Conservation (phyloP, 441 rosid species). For the Viola pubescens region DNA sequence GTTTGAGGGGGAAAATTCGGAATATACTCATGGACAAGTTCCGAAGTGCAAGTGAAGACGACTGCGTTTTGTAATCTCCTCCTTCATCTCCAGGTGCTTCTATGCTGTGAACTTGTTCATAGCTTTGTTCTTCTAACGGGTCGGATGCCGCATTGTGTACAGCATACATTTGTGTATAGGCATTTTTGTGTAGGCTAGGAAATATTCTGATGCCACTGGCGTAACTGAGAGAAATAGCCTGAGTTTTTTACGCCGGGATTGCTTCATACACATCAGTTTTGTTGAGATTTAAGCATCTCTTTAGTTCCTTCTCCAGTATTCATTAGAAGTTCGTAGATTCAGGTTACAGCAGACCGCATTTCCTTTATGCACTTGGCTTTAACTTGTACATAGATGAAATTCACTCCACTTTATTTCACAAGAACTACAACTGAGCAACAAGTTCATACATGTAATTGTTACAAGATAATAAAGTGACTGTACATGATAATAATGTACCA, state of each 20-base stretch:
- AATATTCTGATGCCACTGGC: not conserved
- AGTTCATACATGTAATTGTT: too few species aligned
- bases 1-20: conserved; percentile 58
- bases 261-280: not conserved
- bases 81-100: conserved; percentile 9
- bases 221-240: too few species aligned
- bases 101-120: conserved; percentile 17
- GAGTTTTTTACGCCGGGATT: too few species aligned
- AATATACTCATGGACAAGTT: conserved; percentile 47
- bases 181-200: not conserved
- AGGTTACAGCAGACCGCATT: not conserved
- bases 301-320: not conserved
- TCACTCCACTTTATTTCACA: too few species aligned
- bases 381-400: not conserved
- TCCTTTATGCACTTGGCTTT: not conserved
- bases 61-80: conserved; percentile 10
- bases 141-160: not conserved
- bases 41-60: conserved; percentile 19
- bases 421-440: too few species aligned
- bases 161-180: not conserved
- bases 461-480: too few species aligned
- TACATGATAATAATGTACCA: too few species aligned
- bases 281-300: not conserved
- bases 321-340: not conserved
- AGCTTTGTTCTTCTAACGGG: not conserved